These are phyloP conservation scores for Cryphonectria nitschkei DNA, from an alignment of 2,329 filamentous ascomycete species.

Conservation along the genomic window DNA sequence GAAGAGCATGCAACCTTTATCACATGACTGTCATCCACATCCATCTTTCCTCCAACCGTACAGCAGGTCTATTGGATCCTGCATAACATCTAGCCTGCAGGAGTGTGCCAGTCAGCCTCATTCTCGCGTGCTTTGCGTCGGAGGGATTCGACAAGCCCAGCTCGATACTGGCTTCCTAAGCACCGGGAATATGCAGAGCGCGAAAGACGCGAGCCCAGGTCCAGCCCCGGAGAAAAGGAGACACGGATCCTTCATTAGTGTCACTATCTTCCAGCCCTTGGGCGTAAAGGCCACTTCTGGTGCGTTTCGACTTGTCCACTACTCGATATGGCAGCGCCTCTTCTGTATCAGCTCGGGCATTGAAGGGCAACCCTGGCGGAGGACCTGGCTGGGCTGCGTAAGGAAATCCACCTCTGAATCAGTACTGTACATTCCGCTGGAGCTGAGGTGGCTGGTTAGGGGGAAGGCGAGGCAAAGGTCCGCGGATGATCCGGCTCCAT, in stretches of 20 bases:
- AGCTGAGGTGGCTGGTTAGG: background rate
- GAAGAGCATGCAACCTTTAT: background rate
- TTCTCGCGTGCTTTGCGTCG: background rate
- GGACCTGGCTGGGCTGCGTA: background rate
- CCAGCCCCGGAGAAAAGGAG: background rate
- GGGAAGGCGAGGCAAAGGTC: background rate
- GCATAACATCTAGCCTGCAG: background rate
- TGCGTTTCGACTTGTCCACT: background rate
- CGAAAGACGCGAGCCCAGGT: slow-evolving; percentile 9
- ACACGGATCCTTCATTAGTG: too few species aligned
- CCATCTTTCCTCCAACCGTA: background rate
- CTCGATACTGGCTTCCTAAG: background rate
- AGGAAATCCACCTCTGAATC: too few species aligned
- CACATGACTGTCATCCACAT: background rate
- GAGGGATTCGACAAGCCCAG: background rate
- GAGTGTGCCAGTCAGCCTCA: background rate
- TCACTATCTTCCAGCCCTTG: background rate
- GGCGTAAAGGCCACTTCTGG: too few species aligned
- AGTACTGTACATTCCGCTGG: background rate
- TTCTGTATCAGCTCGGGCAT: background rate
- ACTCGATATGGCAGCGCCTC: background rate
- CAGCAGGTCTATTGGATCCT: background rate
- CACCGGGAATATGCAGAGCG: slow-evolving; percentile 1
- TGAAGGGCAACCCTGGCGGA: background rate
- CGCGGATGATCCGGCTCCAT: slow-evolving; percentile 1